Conservation (phyloP, 257 asterid genomes). For the Fraxinus americana region DNA sequence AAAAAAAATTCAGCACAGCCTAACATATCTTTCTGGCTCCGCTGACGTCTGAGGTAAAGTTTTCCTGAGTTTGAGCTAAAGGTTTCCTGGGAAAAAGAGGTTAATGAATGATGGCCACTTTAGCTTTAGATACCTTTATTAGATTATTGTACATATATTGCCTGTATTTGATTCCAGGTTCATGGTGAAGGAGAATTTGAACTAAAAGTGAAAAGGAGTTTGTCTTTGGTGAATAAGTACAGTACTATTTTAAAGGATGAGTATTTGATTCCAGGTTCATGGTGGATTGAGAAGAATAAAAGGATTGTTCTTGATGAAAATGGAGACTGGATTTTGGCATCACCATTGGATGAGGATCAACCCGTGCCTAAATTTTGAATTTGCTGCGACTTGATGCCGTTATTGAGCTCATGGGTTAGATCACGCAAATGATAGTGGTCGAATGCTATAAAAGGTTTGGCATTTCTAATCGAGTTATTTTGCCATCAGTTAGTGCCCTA, state of each 20-base stretch:
- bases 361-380: slow-evolving; percentile 68
- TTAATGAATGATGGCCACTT: too few relatives aligned
- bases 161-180: too few relatives aligned
- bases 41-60: too few relatives aligned
- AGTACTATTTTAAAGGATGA: slow-evolving; percentile 67
- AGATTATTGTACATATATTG: too few relatives aligned
- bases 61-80: too few relatives aligned
- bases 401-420: background rate
- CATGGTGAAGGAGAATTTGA: slow-evolving; percentile 46
- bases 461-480: too few relatives aligned
- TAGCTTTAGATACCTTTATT: too few relatives aligned
- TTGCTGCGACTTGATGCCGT: background rate
- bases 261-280: slow-evolving; percentile 70
- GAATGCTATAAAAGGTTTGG: too few relatives aligned
- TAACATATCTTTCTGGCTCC: too few relatives aligned
- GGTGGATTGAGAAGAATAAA: slow-evolving; percentile 95
- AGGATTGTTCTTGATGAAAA: slow-evolving; percentile 55
- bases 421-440: background rate
- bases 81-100: too few relatives aligned
- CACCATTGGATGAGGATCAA: slow-evolving; percentile 62
- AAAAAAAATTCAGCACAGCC: too few relatives aligned
- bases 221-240: slow-evolving; percentile 81
- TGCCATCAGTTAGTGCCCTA: too few relatives aligned
- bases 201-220: slow-evolving; percentile 65
- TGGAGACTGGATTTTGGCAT: slow-evolving; percentile 71